These are phyloP conservation scores for Pseudotsuga menziesii DNA, from an alignment of 75 land plant species.

Conservation along the genomic window DNA sequence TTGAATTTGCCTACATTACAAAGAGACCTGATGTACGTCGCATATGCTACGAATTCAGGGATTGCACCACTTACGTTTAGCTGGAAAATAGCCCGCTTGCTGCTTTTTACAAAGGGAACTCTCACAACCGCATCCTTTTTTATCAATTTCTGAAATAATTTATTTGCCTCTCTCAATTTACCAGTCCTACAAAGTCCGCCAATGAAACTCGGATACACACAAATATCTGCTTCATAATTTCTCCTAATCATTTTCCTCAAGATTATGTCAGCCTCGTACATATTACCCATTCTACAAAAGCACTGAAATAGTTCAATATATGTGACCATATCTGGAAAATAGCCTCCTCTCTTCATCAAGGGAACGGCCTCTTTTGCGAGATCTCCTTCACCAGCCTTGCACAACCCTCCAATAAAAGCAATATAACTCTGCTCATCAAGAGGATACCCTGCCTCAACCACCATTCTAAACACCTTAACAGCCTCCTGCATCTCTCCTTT, in stretches of 20 bases:
- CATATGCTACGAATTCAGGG: conserved; percentile 18
- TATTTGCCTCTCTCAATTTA: conserved; percentile 22
- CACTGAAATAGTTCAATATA: conserved; percentile 20
- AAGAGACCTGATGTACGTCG: conserved; percentile 20
- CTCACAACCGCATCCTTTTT: background rate
- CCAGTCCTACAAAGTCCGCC: conserved; percentile 21
- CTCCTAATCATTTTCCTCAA: conserved; percentile 13
- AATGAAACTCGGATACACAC: conserved; percentile 18
- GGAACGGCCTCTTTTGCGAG: conserved; percentile 12
- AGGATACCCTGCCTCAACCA: conserved; percentile 3
- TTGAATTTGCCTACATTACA: conserved; percentile 22
- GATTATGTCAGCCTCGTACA: conserved; percentile 23
- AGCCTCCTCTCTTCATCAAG: conserved; percentile 14
- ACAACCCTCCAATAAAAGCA: conserved; percentile 20
- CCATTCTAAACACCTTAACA: conserved; percentile 7
- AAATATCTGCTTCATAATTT: conserved; percentile 6
- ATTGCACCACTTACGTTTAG: conserved; percentile 4
- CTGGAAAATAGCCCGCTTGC: conserved; percentile 24
- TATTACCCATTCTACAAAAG: conserved; percentile 21
- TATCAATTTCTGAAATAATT: conserved; percentile 21
- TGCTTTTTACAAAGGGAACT: conserved; percentile 10
- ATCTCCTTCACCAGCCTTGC: conserved; percentile 4
- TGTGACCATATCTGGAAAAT: conserved; percentile 12
- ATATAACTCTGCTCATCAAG: conserved; percentile 10
- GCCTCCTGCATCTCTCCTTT: conserved; percentile 12